These are phyloP conservation scores for Filobasidium wieringae DNA, from an alignment of 768 basidiomycete species.

Conservation along the genomic window DNA sequence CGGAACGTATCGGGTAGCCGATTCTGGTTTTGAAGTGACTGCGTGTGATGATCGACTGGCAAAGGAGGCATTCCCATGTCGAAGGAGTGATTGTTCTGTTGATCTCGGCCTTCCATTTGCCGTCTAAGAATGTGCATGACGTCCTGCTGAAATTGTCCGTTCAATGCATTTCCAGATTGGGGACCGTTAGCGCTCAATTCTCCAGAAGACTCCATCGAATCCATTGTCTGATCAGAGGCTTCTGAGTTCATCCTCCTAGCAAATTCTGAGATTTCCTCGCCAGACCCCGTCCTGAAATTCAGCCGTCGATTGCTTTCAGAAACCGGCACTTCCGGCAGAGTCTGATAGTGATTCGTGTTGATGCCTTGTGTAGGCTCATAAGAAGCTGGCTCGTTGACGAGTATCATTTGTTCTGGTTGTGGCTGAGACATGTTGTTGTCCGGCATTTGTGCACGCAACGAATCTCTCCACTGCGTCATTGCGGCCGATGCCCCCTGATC, in stretches of 20 bases:
- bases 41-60: not conserved
- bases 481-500: not conserved
- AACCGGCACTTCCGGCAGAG: not conserved
- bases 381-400: constrained; percentile 1
- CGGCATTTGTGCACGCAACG: not conserved
- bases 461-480: not conserved
- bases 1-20: not conserved
- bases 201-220: constrained; percentile 5
- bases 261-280: constrained; percentile 5
- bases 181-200: not conserved
- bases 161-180: not conserved
- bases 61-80: not conserved
- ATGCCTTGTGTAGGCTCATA: not conserved
- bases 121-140: not conserved
- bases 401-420: not conserved
- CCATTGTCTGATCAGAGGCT: constrained; percentile 6
- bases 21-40: not conserved
- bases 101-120: not conserved
- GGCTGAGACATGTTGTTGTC: not conserved
- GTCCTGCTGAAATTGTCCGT: not conserved
- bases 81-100: not conserved
- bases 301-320: not conserved
- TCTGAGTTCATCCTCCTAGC: constrained; percentile 13
- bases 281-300: not conserved
- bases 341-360: not conserved